Conservation (phyloP, 768 basidiomycete species). For the Rhodosporidiobolus odoratus region DNA sequence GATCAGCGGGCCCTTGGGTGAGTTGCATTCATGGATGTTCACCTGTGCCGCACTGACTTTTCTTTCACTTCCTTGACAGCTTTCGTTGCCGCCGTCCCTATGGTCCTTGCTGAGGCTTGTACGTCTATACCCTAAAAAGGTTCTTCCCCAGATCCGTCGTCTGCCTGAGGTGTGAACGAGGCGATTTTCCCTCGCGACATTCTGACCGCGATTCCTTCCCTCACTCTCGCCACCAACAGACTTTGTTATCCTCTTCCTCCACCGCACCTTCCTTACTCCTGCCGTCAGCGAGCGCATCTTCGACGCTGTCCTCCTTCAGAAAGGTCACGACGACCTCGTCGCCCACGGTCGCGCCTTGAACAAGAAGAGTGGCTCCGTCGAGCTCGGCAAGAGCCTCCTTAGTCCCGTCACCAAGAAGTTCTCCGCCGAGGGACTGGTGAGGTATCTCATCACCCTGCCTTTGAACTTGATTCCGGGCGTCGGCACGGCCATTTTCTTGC, state of each 20-base stretch:
- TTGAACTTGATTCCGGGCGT: constrained; percentile 64
- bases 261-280: constrained; percentile 52
- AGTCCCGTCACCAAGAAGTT: constrained; percentile 52
- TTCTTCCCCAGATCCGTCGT: too few relatives aligned
- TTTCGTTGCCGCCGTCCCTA: constrained; percentile 55
- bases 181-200: too few relatives aligned
- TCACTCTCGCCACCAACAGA: constrained; percentile 52
- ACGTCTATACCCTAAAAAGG: too few relatives aligned
- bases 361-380: not conserved
- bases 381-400: constrained; percentile 51
- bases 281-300: constrained; percentile 52
- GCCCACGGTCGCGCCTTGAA: constrained; percentile 47
- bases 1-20: constrained; percentile 61
- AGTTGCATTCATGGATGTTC: constrained; percentile 7
- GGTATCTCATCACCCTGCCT: constrained; percentile 62
- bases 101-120: constrained; percentile 46
- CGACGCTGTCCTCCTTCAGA: constrained; percentile 52
- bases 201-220: too few relatives aligned
- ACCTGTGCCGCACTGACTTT: not conserved
- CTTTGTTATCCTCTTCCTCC: constrained; percentile 51
- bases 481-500: constrained; percentile 60
- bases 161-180: too few relatives aligned
- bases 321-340: constrained; percentile 51
- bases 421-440: constrained; percentile 48
- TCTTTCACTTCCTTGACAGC: constrained; percentile 34